Evolutionary conservation across 2,329 filamentous ascomycete genomes (phyloP).

Genomic region (Falciphora oryzae): DNA sequence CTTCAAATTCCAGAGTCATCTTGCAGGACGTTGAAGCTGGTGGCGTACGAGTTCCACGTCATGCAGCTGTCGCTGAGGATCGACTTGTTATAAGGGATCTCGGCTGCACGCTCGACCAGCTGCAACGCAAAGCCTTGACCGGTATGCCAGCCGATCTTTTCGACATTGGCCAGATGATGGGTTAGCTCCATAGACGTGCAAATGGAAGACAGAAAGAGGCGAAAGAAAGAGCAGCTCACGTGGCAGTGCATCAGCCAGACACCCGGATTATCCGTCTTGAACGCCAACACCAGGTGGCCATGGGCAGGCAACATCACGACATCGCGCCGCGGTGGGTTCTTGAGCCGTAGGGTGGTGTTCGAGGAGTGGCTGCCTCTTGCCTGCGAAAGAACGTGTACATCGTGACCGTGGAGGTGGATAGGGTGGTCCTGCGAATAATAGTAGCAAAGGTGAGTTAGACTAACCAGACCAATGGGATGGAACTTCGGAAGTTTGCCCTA

Average conservation of each 20-base stretch:
- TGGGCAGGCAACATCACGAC: slow-evolving; percentile 8
- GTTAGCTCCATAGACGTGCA: neutral
- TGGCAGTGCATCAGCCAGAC: slow-evolving; percentile 12
- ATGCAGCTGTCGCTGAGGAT: neutral
- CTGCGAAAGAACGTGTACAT: slow-evolving; percentile 5
- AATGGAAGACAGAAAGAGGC: neutral
- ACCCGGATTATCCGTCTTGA: slow-evolving; percentile 11
- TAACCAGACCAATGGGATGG: no score
- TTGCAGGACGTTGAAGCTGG: neutral
- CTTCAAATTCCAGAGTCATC: slow-evolving; percentile 4
- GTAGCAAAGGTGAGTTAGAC: neutral
- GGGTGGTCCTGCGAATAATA: slow-evolving; percentile 1
- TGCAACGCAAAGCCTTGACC: slow-evolving; percentile 6
- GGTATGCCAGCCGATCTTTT: slow-evolving; percentile 7
- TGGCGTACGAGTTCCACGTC: slow-evolving; percentile 2
- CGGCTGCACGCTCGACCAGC: slow-evolving; percentile 5
- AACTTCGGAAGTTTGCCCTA: no score
- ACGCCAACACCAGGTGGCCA: slow-evolving; percentile 9
- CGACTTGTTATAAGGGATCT: slow-evolving; percentile 1
- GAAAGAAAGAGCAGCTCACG: neutral
- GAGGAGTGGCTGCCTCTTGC: slow-evolving; percentile 17
- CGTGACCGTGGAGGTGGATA: slow-evolving; percentile 10
- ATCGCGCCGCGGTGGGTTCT: slow-evolving; percentile 9
- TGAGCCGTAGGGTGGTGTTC: neutral
- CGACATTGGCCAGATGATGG: neutral